These are phyloP conservation scores for Spergularia marina DNA, from an alignment of 148 eudicot species.

Conservation along the genomic window DNA sequence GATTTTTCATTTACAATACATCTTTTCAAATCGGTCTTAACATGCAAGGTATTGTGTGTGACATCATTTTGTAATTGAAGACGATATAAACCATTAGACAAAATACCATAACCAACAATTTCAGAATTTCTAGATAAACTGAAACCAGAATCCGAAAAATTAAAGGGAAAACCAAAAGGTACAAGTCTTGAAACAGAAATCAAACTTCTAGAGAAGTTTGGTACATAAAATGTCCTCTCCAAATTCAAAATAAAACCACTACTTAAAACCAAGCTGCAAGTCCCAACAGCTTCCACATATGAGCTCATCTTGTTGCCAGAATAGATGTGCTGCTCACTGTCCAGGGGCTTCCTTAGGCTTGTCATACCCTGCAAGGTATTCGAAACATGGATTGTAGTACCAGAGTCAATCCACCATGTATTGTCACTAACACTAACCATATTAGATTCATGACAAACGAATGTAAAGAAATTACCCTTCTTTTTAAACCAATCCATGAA, in stretches of 20 bases:
- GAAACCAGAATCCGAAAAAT: not conserved
- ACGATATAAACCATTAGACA: slow-evolving; percentile 7
- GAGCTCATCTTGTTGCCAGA: slow-evolving; percentile 1
- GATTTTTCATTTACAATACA: not conserved
- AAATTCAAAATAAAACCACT: slow-evolving; percentile 14
- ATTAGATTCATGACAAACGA: too few species aligned
- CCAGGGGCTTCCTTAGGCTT: slow-evolving; percentile 9
- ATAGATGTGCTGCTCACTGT: slow-evolving; percentile 11
- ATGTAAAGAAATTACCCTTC: slow-evolving; percentile 14
- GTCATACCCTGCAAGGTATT: not conserved
- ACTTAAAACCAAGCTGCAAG: slow-evolving; percentile 10
- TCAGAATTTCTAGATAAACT: not conserved
- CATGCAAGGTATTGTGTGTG: not conserved
- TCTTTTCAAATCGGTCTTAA: not conserved
- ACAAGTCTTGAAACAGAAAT: too few species aligned
- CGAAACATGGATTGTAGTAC: not conserved
- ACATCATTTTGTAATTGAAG: slow-evolving; percentile 7
- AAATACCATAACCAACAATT: slow-evolving; percentile 20
- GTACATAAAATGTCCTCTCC: slow-evolving; percentile 5
- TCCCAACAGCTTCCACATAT: slow-evolving; percentile 19
- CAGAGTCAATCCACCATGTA: too few species aligned
- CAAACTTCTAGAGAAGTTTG: too few species aligned
- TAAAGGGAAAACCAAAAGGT: too few species aligned
- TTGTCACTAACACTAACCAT: too few species aligned
- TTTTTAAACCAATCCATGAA: slow-evolving; percentile 17